Evolutionary conservation across 2,329 filamentous ascomycete species (phyloP).

Genomic region (Colletotrichum brevisporum): DNA sequence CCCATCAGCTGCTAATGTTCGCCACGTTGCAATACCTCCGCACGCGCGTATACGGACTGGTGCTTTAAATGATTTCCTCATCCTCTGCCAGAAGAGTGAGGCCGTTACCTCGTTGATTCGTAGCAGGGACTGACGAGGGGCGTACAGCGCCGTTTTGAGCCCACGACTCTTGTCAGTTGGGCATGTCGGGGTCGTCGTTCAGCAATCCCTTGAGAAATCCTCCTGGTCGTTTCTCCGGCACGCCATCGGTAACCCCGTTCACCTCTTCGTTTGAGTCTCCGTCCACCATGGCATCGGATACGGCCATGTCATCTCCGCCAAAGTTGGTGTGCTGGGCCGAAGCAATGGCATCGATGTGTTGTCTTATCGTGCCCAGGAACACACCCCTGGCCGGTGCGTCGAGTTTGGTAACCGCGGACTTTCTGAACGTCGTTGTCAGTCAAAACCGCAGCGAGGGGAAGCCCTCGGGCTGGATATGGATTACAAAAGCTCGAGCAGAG

Average conservation of each 20-base stretch:
- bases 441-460: not conserved
- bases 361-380: conserved; percentile 30
- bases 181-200: conserved; percentile 25
- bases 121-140: no score
- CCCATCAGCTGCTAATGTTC: no score
- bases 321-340: not conserved
- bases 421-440: conserved; percentile 26
- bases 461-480: conserved; percentile 7
- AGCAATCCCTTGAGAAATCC: conserved; percentile 22
- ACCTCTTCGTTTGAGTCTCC: not conserved
- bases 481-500: conserved; percentile 33
- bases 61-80: no score
- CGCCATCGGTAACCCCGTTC: not conserved
- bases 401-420: conserved; percentile 31
- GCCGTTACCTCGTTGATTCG: no score
- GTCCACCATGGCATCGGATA: conserved; percentile 6
- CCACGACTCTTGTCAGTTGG: not conserved
- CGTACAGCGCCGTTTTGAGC: no score
- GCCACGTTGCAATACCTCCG: no score
- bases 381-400: conserved; percentile 9
- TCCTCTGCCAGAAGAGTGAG: no score
- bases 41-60: no score
- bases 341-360: conserved; percentile 22
- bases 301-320: not conserved
- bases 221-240: not conserved